A percentile compares a stretch with the other conserved stretches of the same genome.
phyloP scores from a whole-genome alignment of 164 flowering plant genomes.

The Tetracentron sinense region DNA sequence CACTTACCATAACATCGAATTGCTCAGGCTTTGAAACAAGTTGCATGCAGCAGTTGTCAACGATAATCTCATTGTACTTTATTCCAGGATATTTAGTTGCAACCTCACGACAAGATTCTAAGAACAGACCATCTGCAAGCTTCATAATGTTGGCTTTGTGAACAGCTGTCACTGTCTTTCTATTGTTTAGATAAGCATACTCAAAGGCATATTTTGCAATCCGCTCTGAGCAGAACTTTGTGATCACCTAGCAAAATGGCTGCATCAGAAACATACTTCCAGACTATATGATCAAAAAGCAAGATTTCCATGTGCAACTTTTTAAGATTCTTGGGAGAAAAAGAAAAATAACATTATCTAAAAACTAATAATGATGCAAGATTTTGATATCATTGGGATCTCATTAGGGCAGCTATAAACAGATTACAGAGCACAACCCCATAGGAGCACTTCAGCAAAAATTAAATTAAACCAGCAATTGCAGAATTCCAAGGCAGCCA shows the following conservation, averaged over 20 bases:
- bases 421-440: neutral
- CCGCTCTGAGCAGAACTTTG: constrained; percentile 94
- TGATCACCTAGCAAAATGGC: constrained; percentile 65
- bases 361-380: neutral
- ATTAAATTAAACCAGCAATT: too few species aligned
- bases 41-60: constrained; percentile 97
- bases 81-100: constrained; percentile 84
- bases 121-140: constrained; percentile 88
- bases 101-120: constrained; percentile 90
- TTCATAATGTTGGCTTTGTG: constrained; percentile 99
- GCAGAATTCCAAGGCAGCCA: neutral
- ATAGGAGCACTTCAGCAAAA: neutral
- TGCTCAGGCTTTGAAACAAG: constrained; percentile 97
- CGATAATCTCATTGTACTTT: constrained; percentile 82
- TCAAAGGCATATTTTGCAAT: constrained; percentile 89
- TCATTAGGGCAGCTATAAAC: neutral
- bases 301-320: neutral
- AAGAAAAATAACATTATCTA: neutral
- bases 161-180: constrained; percentile 91
- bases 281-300: neutral
- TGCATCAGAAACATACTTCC: constrained; percentile 14
- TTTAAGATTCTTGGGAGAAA: neutral
- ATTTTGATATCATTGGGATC: neutral
- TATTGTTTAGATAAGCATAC: constrained; percentile 86
- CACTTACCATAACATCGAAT: constrained; percentile 91